These are phyloP conservation scores for Diaporthe citriasiana DNA, from an alignment of 2,329 filamentous ascomycete species.

Conservation along the genomic window DNA sequence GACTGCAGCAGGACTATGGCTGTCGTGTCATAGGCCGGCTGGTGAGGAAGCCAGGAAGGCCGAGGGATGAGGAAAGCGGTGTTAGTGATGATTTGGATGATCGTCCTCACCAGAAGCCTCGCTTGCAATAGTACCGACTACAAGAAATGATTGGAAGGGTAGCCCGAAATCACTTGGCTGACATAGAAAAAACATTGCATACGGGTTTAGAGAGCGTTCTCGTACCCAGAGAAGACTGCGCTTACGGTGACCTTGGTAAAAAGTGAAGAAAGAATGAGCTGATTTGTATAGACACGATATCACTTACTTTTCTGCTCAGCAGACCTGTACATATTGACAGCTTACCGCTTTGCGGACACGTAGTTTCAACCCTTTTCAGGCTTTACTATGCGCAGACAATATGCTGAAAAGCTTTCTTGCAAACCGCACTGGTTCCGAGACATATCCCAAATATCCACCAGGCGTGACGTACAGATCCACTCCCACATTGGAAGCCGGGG, in stretches of 20 bases:
- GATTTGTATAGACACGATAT: neutral
- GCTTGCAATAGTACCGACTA: neutral
- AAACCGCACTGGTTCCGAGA: neutral
- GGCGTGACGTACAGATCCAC: neutral
- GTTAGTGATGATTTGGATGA: neutral
- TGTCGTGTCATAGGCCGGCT: conserved; percentile 20
- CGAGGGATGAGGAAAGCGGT: neutral
- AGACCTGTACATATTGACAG: neutral
- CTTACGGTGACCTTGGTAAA: neutral
- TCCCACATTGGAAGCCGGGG: neutral
- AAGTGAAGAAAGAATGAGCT: neutral
- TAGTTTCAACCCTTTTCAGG: neutral
- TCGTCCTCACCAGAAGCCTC: neutral
- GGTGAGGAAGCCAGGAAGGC: too few species aligned
- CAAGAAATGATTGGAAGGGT: neutral
- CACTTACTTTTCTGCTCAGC: neutral
- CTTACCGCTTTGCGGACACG: neutral
- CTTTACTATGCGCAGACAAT: neutral
- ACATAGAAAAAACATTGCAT: neutral
- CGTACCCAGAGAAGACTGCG: neutral
- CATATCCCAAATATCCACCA: conserved; percentile 3
- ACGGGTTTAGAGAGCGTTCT: too few species aligned
- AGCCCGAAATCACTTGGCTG: too few species aligned
- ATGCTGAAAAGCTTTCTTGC: neutral
- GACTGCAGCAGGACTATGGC: neutral